These are phyloP conservation scores for Aaosphaeria arxii DNA, from an alignment of 2,329 filamentous ascomycete genomes.

Conservation along the genomic window DNA sequence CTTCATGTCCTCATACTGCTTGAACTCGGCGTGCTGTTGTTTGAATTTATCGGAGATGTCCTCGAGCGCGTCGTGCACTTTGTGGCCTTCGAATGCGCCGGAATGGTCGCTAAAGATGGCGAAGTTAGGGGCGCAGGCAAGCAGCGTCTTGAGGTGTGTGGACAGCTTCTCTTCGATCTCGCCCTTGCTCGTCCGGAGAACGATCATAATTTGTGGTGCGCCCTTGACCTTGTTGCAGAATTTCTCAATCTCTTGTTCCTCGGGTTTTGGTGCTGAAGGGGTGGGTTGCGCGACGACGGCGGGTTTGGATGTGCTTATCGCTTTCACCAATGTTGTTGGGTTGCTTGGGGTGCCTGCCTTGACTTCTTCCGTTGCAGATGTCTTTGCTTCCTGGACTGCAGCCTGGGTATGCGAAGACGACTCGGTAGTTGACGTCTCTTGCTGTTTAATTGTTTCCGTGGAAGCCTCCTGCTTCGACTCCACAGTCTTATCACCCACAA, in stretches of 20 bases:
- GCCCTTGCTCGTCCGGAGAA: conserved; percentile 58
- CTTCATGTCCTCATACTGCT: conserved; percentile 49
- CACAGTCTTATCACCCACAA: too few relatives aligned
- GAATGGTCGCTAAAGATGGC: conserved; percentile 59
- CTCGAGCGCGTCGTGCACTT: conserved; percentile 50
- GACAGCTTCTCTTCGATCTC: conserved; percentile 56
- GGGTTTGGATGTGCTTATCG: too few relatives aligned
- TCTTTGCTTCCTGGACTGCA: too few relatives aligned
- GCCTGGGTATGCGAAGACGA: too few relatives aligned
- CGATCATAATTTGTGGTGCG: conserved; percentile 52
- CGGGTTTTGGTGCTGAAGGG: background rate
- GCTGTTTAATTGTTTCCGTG: too few relatives aligned
- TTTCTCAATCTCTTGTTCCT: background rate
- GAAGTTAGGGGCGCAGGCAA: conserved; percentile 55
- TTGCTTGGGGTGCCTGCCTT: too few relatives aligned
- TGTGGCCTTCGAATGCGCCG: conserved; percentile 49
- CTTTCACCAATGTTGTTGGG: too few relatives aligned
- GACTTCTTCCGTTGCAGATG: too few relatives aligned
- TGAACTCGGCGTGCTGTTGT: conserved; percentile 46
- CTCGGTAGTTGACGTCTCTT: too few relatives aligned
- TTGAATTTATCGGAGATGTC: conserved; percentile 35
- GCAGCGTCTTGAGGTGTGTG: conserved; percentile 52
- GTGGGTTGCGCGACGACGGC: background rate
- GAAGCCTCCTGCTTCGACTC: too few relatives aligned
- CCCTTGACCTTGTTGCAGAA: conserved; percentile 25